Evolutionary conservation across 768 basidiomycete species (phyloP).

Genomic region (Pulveroboletus sp.): DNA sequence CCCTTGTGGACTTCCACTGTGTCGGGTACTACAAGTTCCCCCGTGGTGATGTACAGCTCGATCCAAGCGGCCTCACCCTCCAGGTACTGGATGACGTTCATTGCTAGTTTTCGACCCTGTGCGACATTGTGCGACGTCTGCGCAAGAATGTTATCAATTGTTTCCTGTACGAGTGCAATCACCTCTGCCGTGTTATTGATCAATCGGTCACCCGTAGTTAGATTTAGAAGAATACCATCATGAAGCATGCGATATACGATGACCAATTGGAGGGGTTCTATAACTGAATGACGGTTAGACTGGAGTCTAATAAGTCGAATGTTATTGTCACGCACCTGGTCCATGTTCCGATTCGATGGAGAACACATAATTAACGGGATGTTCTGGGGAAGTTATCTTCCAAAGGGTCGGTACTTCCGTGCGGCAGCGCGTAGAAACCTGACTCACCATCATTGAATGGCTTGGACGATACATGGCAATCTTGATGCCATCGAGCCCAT

Average conservation of each 20-base stretch:
- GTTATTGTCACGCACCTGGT: conserved; percentile 41
- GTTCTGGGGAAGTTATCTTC: conserved; percentile 72
- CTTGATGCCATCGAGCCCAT: conserved; percentile 45
- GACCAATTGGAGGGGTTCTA: conserved; percentile 56
- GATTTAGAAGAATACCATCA: conserved; percentile 53
- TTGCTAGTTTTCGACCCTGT: conserved; percentile 43
- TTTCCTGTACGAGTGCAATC: conserved; percentile 52
- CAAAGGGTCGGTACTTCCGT: background rate
- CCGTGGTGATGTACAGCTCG: conserved; percentile 64
- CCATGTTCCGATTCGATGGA: conserved; percentile 62
- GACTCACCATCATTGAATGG: conserved; percentile 48
- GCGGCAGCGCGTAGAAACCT: background rate
- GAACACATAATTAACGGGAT: conserved; percentile 78
- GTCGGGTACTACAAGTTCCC: conserved; percentile 58
- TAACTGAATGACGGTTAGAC: conserved; percentile 40
- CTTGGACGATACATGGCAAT: conserved; percentile 48
- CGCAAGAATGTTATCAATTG: conserved; percentile 41
- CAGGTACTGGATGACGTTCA: conserved; percentile 52
- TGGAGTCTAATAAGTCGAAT: conserved; percentile 3
- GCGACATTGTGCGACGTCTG: conserved; percentile 31
- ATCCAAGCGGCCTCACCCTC: conserved; percentile 66
- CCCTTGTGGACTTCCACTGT: conserved; percentile 30
- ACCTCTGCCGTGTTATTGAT: conserved; percentile 48
- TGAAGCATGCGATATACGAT: conserved; percentile 78
- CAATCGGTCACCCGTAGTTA: background rate